Evolutionary conservation across 306 rosid species (phyloP).

Genomic region (Corylus heterophylla): DNA sequence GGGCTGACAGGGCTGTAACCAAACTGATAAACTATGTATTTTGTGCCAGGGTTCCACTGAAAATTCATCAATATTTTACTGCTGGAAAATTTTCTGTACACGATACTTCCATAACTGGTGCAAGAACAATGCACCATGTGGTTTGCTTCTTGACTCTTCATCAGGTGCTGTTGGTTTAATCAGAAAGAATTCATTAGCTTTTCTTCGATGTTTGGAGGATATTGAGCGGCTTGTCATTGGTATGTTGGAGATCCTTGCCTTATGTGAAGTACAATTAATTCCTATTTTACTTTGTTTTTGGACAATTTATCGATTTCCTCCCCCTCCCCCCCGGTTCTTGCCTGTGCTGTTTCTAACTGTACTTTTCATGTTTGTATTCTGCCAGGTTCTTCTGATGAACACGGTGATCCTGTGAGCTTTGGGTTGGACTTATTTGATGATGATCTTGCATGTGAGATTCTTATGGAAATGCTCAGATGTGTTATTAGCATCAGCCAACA

Average conservation of each 20-base stretch:
- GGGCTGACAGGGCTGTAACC: slow-evolving; percentile 6
- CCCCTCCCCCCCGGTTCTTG: slow-evolving; percentile 10
- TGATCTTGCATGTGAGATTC: slow-evolving; percentile 57
- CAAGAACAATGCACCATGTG: slow-evolving; percentile 69
- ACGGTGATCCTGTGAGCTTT: slow-evolving; percentile 47
- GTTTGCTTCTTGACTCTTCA: slow-evolving; percentile 67
- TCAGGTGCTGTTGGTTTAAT: slow-evolving; percentile 67
- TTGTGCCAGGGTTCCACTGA: slow-evolving; percentile 59
- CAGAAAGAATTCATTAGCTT: slow-evolving; percentile 72
- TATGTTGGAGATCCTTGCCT: slow-evolving; percentile 31
- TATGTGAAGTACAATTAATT: not conserved
- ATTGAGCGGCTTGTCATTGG: slow-evolving; percentile 79
- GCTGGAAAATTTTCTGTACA: slow-evolving; percentile 76
- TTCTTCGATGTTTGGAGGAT: slow-evolving; percentile 78
- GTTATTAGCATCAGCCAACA: slow-evolving; percentile 64
- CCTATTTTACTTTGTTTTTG: not conserved
- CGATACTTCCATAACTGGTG: slow-evolving; percentile 84
- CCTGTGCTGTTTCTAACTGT: slow-evolving; percentile 1
- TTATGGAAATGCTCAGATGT: slow-evolving; percentile 69
- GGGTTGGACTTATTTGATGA: slow-evolving; percentile 48
- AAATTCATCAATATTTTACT: slow-evolving; percentile 56
- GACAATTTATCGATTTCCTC: not conserved
- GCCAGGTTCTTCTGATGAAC: slow-evolving; percentile 68
- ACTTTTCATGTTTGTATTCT: slow-evolving; percentile 18
- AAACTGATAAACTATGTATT: slow-evolving; percentile 31